These are phyloP conservation scores for Salisapilia sapeloensis DNA, from an alignment of 352 stramenopile species.

Conservation along the genomic window DNA sequence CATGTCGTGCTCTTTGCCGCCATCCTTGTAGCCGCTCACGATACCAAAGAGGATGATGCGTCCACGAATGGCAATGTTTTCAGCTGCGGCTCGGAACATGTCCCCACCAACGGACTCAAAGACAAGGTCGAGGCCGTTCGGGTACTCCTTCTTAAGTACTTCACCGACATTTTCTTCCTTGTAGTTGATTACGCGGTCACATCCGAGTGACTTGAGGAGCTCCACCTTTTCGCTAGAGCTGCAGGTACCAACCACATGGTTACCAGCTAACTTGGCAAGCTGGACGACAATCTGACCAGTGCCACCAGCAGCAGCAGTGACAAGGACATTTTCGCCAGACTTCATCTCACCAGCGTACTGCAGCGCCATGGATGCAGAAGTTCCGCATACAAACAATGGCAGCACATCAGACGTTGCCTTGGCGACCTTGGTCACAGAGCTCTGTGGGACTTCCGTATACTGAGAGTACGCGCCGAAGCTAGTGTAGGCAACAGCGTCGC, in stretches of 20 bases:
- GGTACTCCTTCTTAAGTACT: conserved; percentile 54
- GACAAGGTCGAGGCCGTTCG: conserved; percentile 42
- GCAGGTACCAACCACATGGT: conserved; percentile 21
- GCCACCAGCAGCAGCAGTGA: conserved; percentile 12
- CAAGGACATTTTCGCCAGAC: conserved; percentile 20
- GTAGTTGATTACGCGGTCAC: conserved; percentile 73
- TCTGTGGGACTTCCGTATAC: conserved; percentile 18
- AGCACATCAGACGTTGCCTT: conserved; percentile 1
- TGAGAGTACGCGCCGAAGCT: conserved; percentile 29
- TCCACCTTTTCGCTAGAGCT: conserved; percentile 39
- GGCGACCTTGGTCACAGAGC: conserved; percentile 4
- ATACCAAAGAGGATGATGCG: conserved; percentile 40
- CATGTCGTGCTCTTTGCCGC: conserved; percentile 6
- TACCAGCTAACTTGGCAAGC: conserved; percentile 16
- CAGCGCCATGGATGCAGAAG: not conserved
- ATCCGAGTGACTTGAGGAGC: conserved; percentile 15
- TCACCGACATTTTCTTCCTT: conserved; percentile 37
- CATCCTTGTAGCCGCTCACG: conserved; percentile 32
- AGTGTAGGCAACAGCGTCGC: conserved; percentile 14
- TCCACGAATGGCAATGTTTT: conserved; percentile 40
- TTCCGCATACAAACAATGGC: not conserved
- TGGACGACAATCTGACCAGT: conserved; percentile 25
- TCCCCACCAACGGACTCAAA: conserved; percentile 47
- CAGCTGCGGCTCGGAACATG: conserved; percentile 20
- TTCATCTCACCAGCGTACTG: not conserved